Conservation (phyloP, 139 green algal genomes). For the Pleodorina starrii region DNA sequence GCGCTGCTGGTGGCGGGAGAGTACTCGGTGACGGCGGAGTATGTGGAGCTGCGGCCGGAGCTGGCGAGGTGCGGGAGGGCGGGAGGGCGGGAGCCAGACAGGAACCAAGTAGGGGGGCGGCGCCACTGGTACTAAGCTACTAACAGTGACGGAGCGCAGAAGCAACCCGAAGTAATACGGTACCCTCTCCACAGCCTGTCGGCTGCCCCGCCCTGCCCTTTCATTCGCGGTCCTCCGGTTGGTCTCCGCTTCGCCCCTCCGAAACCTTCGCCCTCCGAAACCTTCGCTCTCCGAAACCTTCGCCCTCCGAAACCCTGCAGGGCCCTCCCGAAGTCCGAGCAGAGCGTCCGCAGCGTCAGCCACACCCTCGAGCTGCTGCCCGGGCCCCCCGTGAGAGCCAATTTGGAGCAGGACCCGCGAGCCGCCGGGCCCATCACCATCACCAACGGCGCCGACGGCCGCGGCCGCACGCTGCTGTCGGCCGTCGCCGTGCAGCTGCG, state of each 20-base stretch:
- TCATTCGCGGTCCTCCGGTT: too few species aligned
- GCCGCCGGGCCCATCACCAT: conserved; percentile 3
- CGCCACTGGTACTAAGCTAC: too few species aligned
- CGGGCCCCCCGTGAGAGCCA: conserved; percentile 48
- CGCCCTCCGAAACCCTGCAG: too few species aligned
- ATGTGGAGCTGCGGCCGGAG: conserved; percentile 60
- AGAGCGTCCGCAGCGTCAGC: conserved; percentile 62
- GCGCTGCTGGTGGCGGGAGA: conserved; percentile 58
- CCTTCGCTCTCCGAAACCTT: too few species aligned
- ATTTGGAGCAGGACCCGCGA: conserved; percentile 46
- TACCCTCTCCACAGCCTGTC: too few species aligned
- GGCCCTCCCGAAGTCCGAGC: conserved; percentile 40
- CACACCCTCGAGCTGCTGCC: conserved; percentile 59
- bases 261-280: too few species aligned
- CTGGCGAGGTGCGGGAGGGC: conserved; percentile 56
- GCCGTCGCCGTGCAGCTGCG: conserved; percentile 68
- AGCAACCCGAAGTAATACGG: too few species aligned
- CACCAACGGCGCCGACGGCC: conserved; percentile 57
- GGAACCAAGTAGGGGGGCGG: too few species aligned
- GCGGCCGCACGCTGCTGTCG: conserved; percentile 60
- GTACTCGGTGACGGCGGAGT: conserved; percentile 68
- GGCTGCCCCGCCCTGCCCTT: too few species aligned
- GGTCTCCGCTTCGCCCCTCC: too few species aligned
- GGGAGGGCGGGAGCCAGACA: too few species aligned
- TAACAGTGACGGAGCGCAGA: too few species aligned